Evolutionary conservation across 2,329 filamentous ascomycete genomes (phyloP), one percentile per base, ranked within the genome.

Genomic region (Blastomyces percursus): DNA sequence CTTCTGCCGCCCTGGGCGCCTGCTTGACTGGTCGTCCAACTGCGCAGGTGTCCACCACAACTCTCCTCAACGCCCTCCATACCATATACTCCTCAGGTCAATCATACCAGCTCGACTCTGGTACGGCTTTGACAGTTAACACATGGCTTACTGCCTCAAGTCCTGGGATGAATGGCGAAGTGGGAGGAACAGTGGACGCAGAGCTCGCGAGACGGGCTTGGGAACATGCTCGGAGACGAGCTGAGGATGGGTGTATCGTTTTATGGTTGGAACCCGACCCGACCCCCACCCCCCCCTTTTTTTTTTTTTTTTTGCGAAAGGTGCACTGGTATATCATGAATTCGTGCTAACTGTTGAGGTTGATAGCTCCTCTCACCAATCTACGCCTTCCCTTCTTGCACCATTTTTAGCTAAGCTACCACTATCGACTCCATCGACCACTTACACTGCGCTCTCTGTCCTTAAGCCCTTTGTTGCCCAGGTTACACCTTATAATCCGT

Each of bases 201-300:
- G 84, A 88, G 27, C 77, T 99, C 59, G 89, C 90, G 19, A 81
- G 85, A 60, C 85, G 90, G 73, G 91, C 92, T 2, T 99, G 94
- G 93, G 94, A 99, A 77, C 94, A 99, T 80, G 93, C 94, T 62
- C 85, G 93, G 68, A 86, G 94, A 65, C 85, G 94, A 78, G 94
- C 94, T 51, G 94, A 99, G 75, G 94, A 99, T 78, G 92, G 91
- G 19, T 96, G 92, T 72, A 89, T 99, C 66, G 81, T 97, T 61
- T 77, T 99, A 68, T 89, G 89, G 91, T 96, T 81, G 68, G 86
- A 76, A 60, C n/a, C 21, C 42, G 40, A 0, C 19, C 35, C 44
- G 16, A 19, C 42, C 50, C 19, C 12, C 8, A n/a, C n/a, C 4
- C 27, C 27, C 4, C 27, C 27, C 27, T 30, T 30, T 4, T 30